A percentile compares a stretch with the other conserved stretches of the same genome.
Evolutionary conservation across 1,284 basidiomycete species (phyloP).

Genomic region (Sporisorium reilianum): DNA sequence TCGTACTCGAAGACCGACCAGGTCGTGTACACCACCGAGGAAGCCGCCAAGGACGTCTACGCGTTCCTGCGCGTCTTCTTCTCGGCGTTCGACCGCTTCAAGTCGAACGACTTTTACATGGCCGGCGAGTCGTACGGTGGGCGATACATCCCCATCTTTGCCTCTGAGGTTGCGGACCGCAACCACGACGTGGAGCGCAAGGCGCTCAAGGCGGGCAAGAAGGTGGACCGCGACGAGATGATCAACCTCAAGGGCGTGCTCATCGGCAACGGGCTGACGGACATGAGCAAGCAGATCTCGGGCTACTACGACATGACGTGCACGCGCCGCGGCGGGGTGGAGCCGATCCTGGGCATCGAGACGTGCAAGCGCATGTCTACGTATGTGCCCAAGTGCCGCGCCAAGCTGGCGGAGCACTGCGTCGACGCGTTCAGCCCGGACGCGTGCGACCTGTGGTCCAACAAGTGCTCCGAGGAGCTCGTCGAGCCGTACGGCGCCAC

Average conservation of each 20-base stretch:
- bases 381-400: conserved; percentile 37
- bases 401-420: conserved; percentile 35
- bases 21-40: conserved; percentile 64
- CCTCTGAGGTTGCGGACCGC: conserved; percentile 81
- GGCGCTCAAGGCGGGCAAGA: conserved; percentile 73
- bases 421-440: conserved; percentile 40
- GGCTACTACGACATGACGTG: conserved; percentile 62
- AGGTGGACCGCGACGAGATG: conserved; percentile 70
- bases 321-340: conserved; percentile 48
- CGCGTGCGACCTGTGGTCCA: conserved; percentile 26
- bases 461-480: conserved; percentile 47
- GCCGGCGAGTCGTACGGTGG: conserved; percentile 72
- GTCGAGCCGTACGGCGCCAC: conserved; percentile 48
- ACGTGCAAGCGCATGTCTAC: conserved; percentile 51
- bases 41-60: conserved; percentile 68
- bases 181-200: conserved; percentile 73
- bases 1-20: conserved; percentile 79
- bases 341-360: conserved; percentile 50
- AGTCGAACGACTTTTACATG: conserved; percentile 61
- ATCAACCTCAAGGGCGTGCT: conserved; percentile 83
- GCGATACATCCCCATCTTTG: conserved; percentile 85
- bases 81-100: conserved; percentile 65
- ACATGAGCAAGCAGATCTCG: conserved; percentile 57
- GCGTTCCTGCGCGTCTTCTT: conserved; percentile 70
- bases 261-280: conserved; percentile 77